Evolutionary conservation across 2,329 filamentous ascomycete genomes (phyloP).

Genomic region (Alternaria alternata): DNA sequence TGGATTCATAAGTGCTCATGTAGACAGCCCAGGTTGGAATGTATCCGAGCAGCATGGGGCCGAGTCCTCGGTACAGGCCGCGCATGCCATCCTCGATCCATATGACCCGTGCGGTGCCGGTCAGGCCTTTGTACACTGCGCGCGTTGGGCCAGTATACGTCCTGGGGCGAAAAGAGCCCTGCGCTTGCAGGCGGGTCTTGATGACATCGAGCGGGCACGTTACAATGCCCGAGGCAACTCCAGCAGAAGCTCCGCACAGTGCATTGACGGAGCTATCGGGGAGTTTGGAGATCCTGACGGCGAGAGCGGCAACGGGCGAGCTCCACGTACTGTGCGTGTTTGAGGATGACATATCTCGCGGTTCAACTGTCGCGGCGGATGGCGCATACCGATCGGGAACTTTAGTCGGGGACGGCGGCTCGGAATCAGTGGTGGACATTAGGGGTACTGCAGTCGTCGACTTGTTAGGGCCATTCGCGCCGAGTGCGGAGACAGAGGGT

Average conservation of each 20-base stretch:
- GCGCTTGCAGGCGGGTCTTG: constrained; percentile 96
- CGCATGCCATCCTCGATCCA: constrained; percentile 87
- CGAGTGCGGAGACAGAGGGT: not conserved
- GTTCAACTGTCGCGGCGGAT: constrained; percentile 20
- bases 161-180: constrained; percentile 77
- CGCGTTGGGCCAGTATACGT: constrained; percentile 59
- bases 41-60: constrained; percentile 94
- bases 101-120: constrained; percentile 86
- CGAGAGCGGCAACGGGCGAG: constrained; percentile 45
- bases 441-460: constrained; percentile 38
- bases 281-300: constrained; percentile 55
- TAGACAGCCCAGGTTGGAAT: constrained; percentile 98
- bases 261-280: constrained; percentile 74
- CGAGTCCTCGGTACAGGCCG: constrained; percentile 91
- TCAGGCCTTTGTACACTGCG: constrained; percentile 79
- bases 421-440: constrained; percentile 48
- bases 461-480: constrained; percentile 28
- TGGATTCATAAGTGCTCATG: constrained; percentile 94
- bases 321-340: constrained; percentile 26
- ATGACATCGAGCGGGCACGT: constrained; percentile 98
- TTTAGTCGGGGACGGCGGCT: constrained; percentile 48
- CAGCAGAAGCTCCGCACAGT: constrained; percentile 85
- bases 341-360: constrained; percentile 30
- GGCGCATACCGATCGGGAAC: constrained; percentile 47
- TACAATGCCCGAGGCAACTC: constrained; percentile 90